Percentiles rank a stretch among this genome's conserved stretches.
phyloP scores from a whole-genome alignment of 768 basidiomycete genomes.

The Boletellus sp. region DNA sequence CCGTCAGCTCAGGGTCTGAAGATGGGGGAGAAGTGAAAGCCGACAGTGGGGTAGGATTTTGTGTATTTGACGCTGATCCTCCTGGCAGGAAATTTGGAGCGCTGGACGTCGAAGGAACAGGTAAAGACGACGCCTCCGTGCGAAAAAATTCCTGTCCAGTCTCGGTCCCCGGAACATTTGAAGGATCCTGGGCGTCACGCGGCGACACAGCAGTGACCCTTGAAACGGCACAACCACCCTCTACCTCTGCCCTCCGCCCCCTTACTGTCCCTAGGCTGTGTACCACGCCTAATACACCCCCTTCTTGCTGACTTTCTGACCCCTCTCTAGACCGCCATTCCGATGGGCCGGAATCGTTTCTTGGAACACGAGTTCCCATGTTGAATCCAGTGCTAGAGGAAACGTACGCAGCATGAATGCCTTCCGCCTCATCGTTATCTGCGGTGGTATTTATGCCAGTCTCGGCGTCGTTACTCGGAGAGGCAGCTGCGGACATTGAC shows the following conservation, averaged over 20 bases:
- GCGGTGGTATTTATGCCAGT: not conserved
- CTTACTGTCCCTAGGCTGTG: conserved; percentile 21
- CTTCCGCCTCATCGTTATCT: conserved; percentile 6
- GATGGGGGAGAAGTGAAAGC: conserved; percentile 3
- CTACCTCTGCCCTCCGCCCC: conserved; percentile 18
- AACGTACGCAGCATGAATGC: not conserved
- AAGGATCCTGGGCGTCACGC: conserved; percentile 15
- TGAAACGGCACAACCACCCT: conserved; percentile 20
- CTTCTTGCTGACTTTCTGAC: conserved; percentile 6
- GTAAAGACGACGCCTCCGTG: conserved; percentile 12
- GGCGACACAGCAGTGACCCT: conserved; percentile 21
- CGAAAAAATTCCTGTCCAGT: conserved; percentile 9
- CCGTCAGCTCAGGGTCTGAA: not conserved
- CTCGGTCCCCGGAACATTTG: conserved; percentile 19
- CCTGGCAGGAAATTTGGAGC: conserved; percentile 5
- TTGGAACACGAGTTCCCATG: conserved; percentile 1
- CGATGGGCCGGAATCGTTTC: not conserved
- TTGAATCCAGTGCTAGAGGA: conserved; percentile 4
- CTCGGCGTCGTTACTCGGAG: not conserved
- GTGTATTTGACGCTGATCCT: conserved; percentile 1
- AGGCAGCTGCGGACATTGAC: conserved; percentile 9
- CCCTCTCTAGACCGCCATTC: conserved; percentile 2
- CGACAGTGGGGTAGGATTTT: not conserved
- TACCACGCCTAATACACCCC: conserved; percentile 14
- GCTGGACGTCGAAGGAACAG: conserved; percentile 7